Evolutionary conservation across 768 basidiomycete species (phyloP).

Genomic region (Mycena kentingensis): DNA sequence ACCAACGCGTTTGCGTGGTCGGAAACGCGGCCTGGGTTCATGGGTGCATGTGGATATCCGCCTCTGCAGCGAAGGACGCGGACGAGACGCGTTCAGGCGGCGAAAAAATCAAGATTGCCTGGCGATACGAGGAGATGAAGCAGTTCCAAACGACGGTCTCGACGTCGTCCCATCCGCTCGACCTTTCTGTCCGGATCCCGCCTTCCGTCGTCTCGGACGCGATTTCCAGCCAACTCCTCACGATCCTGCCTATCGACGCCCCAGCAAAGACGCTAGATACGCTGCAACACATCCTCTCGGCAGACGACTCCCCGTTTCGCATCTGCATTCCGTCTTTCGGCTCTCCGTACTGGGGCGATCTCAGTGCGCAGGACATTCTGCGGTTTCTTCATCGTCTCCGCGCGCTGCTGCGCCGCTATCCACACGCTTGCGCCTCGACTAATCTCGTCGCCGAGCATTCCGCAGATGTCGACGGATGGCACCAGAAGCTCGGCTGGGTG

Average conservation of each 20-base stretch:
- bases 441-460: slow-evolving; percentile 67
- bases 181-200: slow-evolving; percentile 68
- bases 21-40: slow-evolving; percentile 60
- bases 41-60: slow-evolving; percentile 82
- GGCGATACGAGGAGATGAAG: slow-evolving; percentile 95
- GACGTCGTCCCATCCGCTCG: slow-evolving; percentile 67
- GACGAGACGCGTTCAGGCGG: slow-evolving; percentile 44
- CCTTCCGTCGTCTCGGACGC: slow-evolving; percentile 48
- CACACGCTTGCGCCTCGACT: slow-evolving; percentile 66
- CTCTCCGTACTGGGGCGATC: slow-evolving; percentile 70
- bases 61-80: slow-evolving; percentile 32
- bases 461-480: slow-evolving; percentile 61
- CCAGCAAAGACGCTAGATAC: slow-evolving; percentile 27
- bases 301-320: slow-evolving; percentile 44
- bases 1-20: slow-evolving; percentile 70
- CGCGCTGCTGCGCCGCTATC: slow-evolving; percentile 54
- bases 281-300: slow-evolving; percentile 33
- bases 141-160: slow-evolving; percentile 85
- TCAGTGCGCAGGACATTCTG: slow-evolving; percentile 61
- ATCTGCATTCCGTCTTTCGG: slow-evolving; percentile 67
- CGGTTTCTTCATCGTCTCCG: slow-evolving; percentile 74
- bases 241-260: slow-evolving; percentile 29
- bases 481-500: slow-evolving; percentile 76
- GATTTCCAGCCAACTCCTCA: slow-evolving; percentile 39
- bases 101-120: slow-evolving; percentile 89